These are phyloP conservation scores for Talaromyces adpressus DNA, from an alignment of 495 filamentous ascomycete genomes.

Conservation along the genomic window DNA sequence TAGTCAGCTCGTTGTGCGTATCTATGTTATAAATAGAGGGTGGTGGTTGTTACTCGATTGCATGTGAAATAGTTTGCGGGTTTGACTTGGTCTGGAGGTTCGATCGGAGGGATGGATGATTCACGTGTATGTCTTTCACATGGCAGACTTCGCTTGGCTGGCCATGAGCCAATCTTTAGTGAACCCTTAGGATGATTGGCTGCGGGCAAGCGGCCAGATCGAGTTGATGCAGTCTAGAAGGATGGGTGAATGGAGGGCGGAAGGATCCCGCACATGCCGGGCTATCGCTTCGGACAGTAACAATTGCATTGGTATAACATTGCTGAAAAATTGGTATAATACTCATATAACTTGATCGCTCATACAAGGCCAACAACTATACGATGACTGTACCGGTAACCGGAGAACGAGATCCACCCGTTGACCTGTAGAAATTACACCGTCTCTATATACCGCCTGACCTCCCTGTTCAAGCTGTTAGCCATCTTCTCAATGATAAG, in stretches of 20 bases:
- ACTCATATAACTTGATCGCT: background rate
- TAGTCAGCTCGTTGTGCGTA: background rate
- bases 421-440: slow-evolving; percentile 16
- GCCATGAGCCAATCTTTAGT: too few relatives aligned
- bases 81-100: too few relatives aligned
- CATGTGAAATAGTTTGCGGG: slow-evolving; percentile 1
- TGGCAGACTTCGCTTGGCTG: background rate
- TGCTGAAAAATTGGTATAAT: too few relatives aligned
- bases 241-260: background rate
- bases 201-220: too few relatives aligned
- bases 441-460: slow-evolving; percentile 45
- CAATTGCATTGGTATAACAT: too few relatives aligned
- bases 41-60: background rate
- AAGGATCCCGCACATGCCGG: background rate
- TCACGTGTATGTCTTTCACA: background rate
- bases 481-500: background rate
- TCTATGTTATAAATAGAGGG: background rate
- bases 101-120: background rate
- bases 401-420: background rate
- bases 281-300: background rate
- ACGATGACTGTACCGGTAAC: background rate
- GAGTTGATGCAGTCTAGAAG: background rate
- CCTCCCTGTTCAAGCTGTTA: slow-evolving; percentile 32
- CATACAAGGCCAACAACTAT: background rate
- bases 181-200: background rate